Base-by-base conservation (phyloP, 2,329 filamentous ascomycete genomes). In the Colletotrichum magnum region DNA sequence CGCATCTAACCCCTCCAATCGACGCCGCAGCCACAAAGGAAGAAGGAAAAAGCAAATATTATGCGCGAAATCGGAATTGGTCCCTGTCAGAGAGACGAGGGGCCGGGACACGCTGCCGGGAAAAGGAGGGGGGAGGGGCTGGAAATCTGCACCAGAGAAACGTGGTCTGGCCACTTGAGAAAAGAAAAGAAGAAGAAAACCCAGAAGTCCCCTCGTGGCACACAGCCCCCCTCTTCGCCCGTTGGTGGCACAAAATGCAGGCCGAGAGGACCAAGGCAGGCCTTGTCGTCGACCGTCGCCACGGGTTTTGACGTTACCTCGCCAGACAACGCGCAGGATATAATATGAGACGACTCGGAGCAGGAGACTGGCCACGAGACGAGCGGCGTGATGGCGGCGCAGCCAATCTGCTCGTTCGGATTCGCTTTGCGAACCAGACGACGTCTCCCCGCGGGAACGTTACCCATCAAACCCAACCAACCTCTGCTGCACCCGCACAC, bases 41-140 rank as follows among this genome's bases (percentile, higher is more conserved):
- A 6, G 32, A 10, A 4, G 18, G 21, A 43, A 47, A 54, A 60
- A 60, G 50, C 24, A 62, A 62, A n/a, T 24, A n/a, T 62, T 21
- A 1, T 62, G 59, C 59, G 50, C 59, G 24, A 51, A 62, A 53
- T 54, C 59, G 39, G 36, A 21, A 36, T 36, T 36, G 32, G 32
- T 24, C 32, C 32, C 32, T 36, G 32, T 32, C 13, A 36, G 48
- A 43, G 24, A 7, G 45, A 28, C 57, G 26, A 59, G 28, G 45
- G 58, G 47, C 24, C 58, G 32, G 47, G 41, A 60, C 28, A 15
- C 7, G 41, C 58, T 41, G 47, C 58, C 58, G 58, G 58, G 10
- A 36, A 36, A 36, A 36, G 32, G 41, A 48, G n/a, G 47, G 45
- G 47, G 7, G 32, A 36, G 43, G 32, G 26, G 41, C 13, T 21